Base-by-base conservation (phyloP, 2,329 filamentous ascomycete genomes). In the Penicillium sp. region DNA sequence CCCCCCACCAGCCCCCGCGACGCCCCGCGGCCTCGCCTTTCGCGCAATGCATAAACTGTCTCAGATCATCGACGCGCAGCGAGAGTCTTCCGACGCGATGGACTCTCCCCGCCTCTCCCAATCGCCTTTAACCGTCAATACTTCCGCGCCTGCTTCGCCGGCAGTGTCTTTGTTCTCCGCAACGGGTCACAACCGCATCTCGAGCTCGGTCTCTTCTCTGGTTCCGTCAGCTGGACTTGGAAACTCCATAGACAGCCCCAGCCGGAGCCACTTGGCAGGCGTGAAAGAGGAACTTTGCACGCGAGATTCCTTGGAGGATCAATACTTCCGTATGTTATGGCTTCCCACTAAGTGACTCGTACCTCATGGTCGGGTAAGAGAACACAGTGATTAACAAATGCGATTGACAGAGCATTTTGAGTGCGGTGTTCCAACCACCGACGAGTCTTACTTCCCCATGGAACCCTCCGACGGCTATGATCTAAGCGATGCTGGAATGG, bases 241-340 rank as follows among this genome's bases (percentile, higher is more conserved):
- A 40, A 78, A 76, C 55, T 78, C 76, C 33, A 77, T 78, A 61
- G 85, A 87, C 64, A 73, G 75, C 54, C 72, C 75, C 31, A 81
- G 82, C 68, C 91, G 91, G 76, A 83, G 85, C 60, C 83, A 83
- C 54, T 81, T 97, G 61, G 89, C 91, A 16, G 90, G 95, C 69
- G 89, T 97, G 19, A 85, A 92, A 69, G 93, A 97, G 74, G 92
- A 96, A 69, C 87, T 89, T 2, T 77, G 87, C 43, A 89, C 93
- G 73, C 84, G 83, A 55, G 89, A 83, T 59, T 80, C 82, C 59
- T 74, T 82, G 31, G 80, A 83, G 59, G 78, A 83, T 68, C 82
- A 87, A 69, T 94, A 90, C 75, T 83, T 91, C 69, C 92, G 91
- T 93, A 87, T 77, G 50, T 52, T 19, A 7, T 22, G 19, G 89